phyloP scores from a whole-genome alignment of 2,329 filamentous ascomycete genomes.

The Microcyclospora pomicola region DNA sequence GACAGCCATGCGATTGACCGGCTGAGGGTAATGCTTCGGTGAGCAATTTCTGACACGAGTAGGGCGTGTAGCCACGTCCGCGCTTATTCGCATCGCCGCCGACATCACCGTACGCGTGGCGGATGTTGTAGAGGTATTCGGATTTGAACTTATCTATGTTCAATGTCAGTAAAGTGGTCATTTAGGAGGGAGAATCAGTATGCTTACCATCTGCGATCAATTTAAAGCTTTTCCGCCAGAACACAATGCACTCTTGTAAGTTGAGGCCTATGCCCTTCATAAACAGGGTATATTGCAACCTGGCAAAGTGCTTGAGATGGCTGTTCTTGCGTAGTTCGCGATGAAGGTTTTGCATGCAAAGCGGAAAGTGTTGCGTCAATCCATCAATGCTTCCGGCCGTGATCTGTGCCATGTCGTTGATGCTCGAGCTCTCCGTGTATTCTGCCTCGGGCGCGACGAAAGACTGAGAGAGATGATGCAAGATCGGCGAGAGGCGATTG shows the following conservation, averaged over 20 bases:
- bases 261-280: conserved; percentile 87
- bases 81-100: conserved; percentile 82
- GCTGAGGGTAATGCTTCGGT: conserved; percentile 76
- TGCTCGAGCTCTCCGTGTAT: conserved; percentile 49
- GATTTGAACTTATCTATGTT: conserved; percentile 75
- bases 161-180: not conserved
- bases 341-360: conserved; percentile 91
- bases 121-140: conserved; percentile 92
- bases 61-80: conserved; percentile 76
- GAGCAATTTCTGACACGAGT: conserved; percentile 88
- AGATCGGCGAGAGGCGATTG: conserved; percentile 66
- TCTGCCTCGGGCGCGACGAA: conserved; percentile 83
- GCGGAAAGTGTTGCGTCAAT: conserved; percentile 69
- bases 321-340: conserved; percentile 71
- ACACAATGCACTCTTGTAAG: conserved; percentile 79
- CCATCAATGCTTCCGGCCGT: conserved; percentile 66
- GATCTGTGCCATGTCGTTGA: conserved; percentile 56
- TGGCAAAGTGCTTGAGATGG: conserved; percentile 85
- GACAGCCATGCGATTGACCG: conserved; percentile 83
- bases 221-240: conserved; percentile 80
- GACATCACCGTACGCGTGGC: conserved; percentile 90
- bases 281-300: conserved; percentile 91
- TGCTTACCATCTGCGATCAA: conserved; percentile 56
- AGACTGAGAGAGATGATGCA: conserved; percentile 80
- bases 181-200: not conserved